These are phyloP conservation scores for Colletotrichum agaves DNA, from an alignment of 2,329 filamentous ascomycete species.

Conservation along the genomic window DNA sequence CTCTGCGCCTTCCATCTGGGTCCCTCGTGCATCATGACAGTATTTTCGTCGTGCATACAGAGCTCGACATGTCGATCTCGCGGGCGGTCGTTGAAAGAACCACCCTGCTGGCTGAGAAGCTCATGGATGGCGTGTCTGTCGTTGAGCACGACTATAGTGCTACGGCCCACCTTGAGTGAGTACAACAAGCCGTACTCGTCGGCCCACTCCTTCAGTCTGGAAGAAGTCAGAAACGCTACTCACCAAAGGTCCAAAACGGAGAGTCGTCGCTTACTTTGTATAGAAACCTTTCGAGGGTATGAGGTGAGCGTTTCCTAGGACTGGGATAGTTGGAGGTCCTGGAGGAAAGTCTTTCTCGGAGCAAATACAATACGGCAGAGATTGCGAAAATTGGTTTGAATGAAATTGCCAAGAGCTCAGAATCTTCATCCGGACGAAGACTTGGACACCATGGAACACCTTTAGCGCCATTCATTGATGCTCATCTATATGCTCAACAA, in stretches of 20 bases:
- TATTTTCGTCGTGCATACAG: constrained; percentile 2
- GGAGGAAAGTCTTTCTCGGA: constrained; percentile 21
- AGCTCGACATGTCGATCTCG: constrained; percentile 1
- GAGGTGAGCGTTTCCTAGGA: constrained; percentile 53
- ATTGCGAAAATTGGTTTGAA: too few relatives aligned
- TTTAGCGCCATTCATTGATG: too few relatives aligned
- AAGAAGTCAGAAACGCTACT: not conserved
- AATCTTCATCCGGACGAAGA: too few relatives aligned
- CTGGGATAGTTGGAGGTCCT: constrained; percentile 53
- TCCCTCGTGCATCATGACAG: constrained; percentile 55
- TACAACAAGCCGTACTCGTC: constrained; percentile 55
- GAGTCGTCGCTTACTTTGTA: constrained; percentile 8
- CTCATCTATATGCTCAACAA: too few relatives aligned
- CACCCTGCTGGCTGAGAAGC: constrained; percentile 56
- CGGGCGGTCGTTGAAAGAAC: constrained; percentile 56
- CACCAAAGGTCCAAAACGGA: not conserved
- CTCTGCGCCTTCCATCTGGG: constrained; percentile 57
- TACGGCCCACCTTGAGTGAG: constrained; percentile 53
- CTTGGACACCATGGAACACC: too few relatives aligned
- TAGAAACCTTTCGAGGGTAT: constrained; percentile 28
- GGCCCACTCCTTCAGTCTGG: constrained; percentile 56
- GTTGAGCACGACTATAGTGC: constrained; percentile 54
- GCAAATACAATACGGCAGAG: too few relatives aligned
- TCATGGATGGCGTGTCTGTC: constrained; percentile 52
- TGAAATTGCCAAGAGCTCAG: too few relatives aligned